Base-by-base conservation (phyloP, 2,329 filamentous ascomycete genomes). In the Didymella glomerata region DNA sequence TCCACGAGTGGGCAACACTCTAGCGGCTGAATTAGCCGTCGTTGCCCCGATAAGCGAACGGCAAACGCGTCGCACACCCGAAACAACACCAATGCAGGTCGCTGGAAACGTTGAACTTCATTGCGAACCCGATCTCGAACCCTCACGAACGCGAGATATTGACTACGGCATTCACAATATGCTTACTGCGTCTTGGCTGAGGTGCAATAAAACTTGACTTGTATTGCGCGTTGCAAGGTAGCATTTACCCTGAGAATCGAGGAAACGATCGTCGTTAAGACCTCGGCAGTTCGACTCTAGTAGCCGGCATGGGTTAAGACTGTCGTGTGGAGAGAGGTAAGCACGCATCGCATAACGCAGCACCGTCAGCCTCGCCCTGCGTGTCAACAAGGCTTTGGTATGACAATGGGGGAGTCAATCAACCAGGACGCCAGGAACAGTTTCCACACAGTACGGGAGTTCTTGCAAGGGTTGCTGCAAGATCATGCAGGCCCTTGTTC, bases 51-150 rank as follows among this genome's bases (percentile, higher is more conserved):
- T 59, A 59, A 59, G 56, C 56, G 56, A 59, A 42, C 50, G 56
- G 46, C 25, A 59, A 34, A 27, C 50, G 56, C 50, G 47, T 47
- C 41, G 22, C 27, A 36, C 41, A 59, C 42, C 56, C 56, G 56
- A 59, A 54, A 59, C 46, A 45, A 42, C 46, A 44, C 50, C 56
- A 59, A 59, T 59, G 56, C 56, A 59, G 14, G 50, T 50, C 46
- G 56, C 56, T 54, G 10, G 6, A 59, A 54, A 50, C 34, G 47
- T 54, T 27, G 27, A 41, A 36, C 47, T 32, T 30, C 41, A 10
- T 47, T 30, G 47, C 50, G 20, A 54, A 44, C 27, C 20, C 41
- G 50, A 51, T 36, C 9, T 48, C 44, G 18, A 54, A 9, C 22
- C 34, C 8, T 25, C 25, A 42, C 27, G 18, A 32, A 41, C 24